Base-by-base conservation (phyloP, 768 basidiomycete species). In the Termitomyces eurrhizus region DNA sequence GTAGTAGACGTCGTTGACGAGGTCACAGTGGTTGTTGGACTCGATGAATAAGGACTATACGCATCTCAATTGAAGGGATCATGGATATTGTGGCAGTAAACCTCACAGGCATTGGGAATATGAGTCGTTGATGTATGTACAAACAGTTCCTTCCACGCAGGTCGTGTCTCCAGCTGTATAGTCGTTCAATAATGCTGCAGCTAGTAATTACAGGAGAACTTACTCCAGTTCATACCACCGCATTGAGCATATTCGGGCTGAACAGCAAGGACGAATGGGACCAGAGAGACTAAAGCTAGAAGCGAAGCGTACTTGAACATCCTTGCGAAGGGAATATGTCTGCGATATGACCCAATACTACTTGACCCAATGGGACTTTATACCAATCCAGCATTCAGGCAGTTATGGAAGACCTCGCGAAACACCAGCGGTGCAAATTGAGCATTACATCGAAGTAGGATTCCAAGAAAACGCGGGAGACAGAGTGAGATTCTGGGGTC, bases 221-320 rank as follows among this genome's bases (percentile, higher is more conserved):
- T 71, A 83, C 81, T 71, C 80, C 81, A 82, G 58, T 70, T 72
- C 55, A 73, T 74, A 44, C 82, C 83, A 68, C 83, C 82, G 65
- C 84, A 86, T 65, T 85, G 85, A 9, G 76, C 80, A 51, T 70
- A 85, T 42, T 78, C 55, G 16, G 78, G 72, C 33, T 72, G 65
- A 53, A 77, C 76, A 56, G 81, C 84, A 58, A 69, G 61, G 35
- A 77, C 78, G 62, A 81, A 72, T 54, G 81, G 80, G 24, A 80
- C 69, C 56, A 83, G 64, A 52, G 76, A 70, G 44, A 79, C 65
- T 48, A 79, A 68, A 60, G 78, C 75, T 60, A 78, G 62, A 57
- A 81, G 70, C 49, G 79, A 70, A 54, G 77, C 68, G 65, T 77
- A 78, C 73, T 78, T 81, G 69, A 79, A 77, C 82, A 81, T 82